These are phyloP conservation scores for Tubosaeta brunneosetosa DNA, from an alignment of 768 basidiomycete species.

Conservation along the genomic window DNA sequence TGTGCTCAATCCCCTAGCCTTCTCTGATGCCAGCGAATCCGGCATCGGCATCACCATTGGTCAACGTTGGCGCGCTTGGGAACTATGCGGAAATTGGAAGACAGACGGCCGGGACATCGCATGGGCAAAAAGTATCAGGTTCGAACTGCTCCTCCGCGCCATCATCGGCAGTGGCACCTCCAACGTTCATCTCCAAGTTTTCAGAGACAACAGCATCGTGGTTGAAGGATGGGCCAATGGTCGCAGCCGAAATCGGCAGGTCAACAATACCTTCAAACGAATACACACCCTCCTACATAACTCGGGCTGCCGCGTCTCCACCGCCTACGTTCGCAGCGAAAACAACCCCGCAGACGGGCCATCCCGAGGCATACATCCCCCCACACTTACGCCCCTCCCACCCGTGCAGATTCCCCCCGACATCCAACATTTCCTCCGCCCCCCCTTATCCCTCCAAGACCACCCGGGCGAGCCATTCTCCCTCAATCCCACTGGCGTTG, in stretches of 20 bases:
- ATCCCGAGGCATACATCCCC: not conserved
- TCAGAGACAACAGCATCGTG: conserved; percentile 15
- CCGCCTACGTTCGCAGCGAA: conserved; percentile 10
- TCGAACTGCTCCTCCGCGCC: conserved; percentile 1
- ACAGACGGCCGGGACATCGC: conserved; percentile 8
- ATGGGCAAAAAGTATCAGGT: conserved; percentile 18
- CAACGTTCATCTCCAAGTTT: not conserved
- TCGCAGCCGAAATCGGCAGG: not conserved
- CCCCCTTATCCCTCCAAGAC: not conserved
- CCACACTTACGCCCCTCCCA: conserved; percentile 1
- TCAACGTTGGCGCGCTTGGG: not conserved
- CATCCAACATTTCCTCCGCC: not conserved
- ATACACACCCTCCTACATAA: conserved; percentile 13
- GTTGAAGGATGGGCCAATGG: conserved; percentile 14
- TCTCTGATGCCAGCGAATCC: not conserved
- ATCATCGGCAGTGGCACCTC: not conserved
- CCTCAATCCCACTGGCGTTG: no score
- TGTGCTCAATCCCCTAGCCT: not conserved
- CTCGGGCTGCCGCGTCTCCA: not conserved
- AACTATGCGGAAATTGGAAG: conserved; percentile 11
- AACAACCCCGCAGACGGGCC: conserved; percentile 4
- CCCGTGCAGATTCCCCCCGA: not conserved
- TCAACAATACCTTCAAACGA: conserved; percentile 19
- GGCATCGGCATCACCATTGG: conserved; percentile 1
- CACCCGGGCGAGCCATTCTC: not conserved